Conservation (phyloP, 495 filamentous ascomycete species). For the Collariella sp. region DNA sequence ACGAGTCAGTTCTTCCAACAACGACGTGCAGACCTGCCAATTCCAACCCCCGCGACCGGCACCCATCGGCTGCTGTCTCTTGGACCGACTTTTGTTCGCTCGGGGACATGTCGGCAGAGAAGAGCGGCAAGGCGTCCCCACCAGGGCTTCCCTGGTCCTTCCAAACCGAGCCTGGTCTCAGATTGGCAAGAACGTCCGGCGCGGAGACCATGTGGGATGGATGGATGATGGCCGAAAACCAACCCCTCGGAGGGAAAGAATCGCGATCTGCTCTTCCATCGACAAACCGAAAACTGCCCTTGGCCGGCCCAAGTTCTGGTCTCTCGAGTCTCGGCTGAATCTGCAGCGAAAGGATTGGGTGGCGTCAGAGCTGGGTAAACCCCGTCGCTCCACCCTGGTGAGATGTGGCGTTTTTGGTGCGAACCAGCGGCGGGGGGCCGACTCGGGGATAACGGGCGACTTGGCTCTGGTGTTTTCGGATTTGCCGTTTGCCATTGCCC, state of each 20-base stretch:
- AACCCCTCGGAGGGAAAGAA: neutral
- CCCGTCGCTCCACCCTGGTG: conserved; percentile 3
- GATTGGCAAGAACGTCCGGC: neutral
- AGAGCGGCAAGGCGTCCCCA: conserved; percentile 1
- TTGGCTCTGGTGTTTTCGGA: neutral
- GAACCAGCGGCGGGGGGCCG: conserved; percentile 5
- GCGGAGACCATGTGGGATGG: neutral
- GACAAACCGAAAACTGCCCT: neutral
- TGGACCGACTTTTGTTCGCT: neutral
- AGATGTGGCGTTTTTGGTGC: conserved; percentile 14
- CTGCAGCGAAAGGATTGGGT: neutral
- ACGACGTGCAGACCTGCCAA: conserved; percentile 20
- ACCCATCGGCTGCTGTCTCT: conserved; percentile 10
- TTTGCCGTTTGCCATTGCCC: no score
- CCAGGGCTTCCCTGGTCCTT: neutral
- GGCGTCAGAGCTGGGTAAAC: conserved; percentile 21
- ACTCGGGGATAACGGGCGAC: neutral
- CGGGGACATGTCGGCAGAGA: conserved; percentile 3
- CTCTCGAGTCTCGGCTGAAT: conserved; percentile 19
- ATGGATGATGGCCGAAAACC: no score
- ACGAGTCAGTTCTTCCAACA: conserved; percentile 24
- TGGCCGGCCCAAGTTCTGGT: no score
- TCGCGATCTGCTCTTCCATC: neutral
- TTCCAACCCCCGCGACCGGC: conserved; percentile 18
- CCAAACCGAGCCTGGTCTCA: neutral